phyloP scores from a whole-genome alignment of 1,284 basidiomycete genomes.

The Trametes versicolor region DNA sequence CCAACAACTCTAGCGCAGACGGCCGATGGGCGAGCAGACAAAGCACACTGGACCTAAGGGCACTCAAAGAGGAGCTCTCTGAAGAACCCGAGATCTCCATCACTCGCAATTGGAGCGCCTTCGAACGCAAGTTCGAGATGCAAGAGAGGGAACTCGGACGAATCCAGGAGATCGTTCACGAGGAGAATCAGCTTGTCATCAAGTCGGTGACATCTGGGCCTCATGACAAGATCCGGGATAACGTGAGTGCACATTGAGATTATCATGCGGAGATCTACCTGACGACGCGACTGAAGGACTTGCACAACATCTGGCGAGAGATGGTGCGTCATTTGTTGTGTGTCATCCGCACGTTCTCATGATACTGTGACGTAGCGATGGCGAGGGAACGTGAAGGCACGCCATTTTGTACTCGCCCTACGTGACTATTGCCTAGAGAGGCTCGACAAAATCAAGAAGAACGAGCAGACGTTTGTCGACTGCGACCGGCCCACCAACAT shows the following conservation, averaged over 20 bases:
- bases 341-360: background rate
- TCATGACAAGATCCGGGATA: slow-evolving; percentile 45
- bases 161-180: slow-evolving; percentile 36
- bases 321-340: slow-evolving; percentile 37
- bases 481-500: slow-evolving; percentile 24
- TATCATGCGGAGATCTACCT: background rate
- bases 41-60: slow-evolving; percentile 34
- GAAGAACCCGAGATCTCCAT: slow-evolving; percentile 42
- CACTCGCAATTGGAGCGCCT: slow-evolving; percentile 41
- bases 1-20: background rate
- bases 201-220: slow-evolving; percentile 44
- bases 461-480: slow-evolving; percentile 26
- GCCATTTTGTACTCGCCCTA: slow-evolving; percentile 48
- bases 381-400: slow-evolving; percentile 48
- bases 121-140: slow-evolving; percentile 46
- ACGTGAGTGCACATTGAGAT: slow-evolving; percentile 32
- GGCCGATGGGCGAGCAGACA: slow-evolving; percentile 14
- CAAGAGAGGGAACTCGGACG: slow-evolving; percentile 44
- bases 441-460: slow-evolving; percentile 30
- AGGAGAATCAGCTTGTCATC: slow-evolving; percentile 43
- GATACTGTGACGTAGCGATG: slow-evolving; percentile 40
- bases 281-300: slow-evolving; percentile 30
- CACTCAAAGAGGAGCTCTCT: slow-evolving; percentile 41
- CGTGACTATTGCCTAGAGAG: slow-evolving; percentile 47
- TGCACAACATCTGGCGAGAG: slow-evolving; percentile 44